A percentile compares a stretch with the other conserved stretches of the same genome.
phyloP scores from a whole-genome alignment of 106 monocot species.

The Apostasia ramifera region DNA sequence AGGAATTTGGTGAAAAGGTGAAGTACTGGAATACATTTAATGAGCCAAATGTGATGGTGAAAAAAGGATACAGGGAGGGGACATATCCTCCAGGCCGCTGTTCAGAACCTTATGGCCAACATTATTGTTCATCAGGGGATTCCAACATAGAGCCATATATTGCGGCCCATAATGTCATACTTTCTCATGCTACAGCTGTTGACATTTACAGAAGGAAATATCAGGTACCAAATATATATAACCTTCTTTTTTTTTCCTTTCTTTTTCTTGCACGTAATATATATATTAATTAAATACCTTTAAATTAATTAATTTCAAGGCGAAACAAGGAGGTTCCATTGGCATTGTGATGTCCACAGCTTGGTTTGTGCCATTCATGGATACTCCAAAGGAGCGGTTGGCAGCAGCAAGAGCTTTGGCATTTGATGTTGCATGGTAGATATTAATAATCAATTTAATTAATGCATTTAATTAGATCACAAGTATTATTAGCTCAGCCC shows the following conservation, averaged over 20 bases:
- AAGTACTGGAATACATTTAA: constrained; percentile 63
- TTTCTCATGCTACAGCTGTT: constrained; percentile 10
- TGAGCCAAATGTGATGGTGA: constrained; percentile 33
- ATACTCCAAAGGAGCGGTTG: constrained; percentile 17
- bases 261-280: background rate
- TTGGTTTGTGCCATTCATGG: constrained; percentile 26
- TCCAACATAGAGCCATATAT: constrained; percentile 11
- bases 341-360: constrained; percentile 26
- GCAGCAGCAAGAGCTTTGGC: constrained; percentile 21
- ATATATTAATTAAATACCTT: background rate
- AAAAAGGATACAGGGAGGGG: constrained; percentile 20
- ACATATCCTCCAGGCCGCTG: constrained; percentile 33
- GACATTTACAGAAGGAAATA: constrained; percentile 6
- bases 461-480: too few relatives aligned
- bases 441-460: background rate
- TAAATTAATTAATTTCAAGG: background rate
- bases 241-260: background rate
- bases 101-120: constrained; percentile 15
- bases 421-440: constrained; percentile 38
- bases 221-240: background rate
- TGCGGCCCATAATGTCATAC: constrained; percentile 13
- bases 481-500: too few relatives aligned
- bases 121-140: constrained; percentile 9
- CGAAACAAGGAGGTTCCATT: constrained; percentile 42
- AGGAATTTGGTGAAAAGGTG: constrained; percentile 42